A percentile compares a stretch with the other conserved stretches of the same genome.
These are phyloP conservation scores for Citrullus amarus DNA, from an alignment of 306 rosid species.

Conservation along the genomic window DNA sequence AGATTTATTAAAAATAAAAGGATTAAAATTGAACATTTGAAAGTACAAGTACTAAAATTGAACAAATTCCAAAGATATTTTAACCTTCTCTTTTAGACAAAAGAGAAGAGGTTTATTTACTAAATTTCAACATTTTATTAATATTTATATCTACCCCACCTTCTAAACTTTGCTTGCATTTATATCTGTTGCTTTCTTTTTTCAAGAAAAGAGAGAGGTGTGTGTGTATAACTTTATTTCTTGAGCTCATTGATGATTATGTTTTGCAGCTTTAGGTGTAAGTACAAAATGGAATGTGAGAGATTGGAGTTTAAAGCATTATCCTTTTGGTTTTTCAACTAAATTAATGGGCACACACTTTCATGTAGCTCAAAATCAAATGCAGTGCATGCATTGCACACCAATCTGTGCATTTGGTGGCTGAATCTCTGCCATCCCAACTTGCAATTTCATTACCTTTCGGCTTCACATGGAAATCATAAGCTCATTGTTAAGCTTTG, in stretches of 20 bases:
- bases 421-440: constrained; percentile 4
- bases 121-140: too few relatives aligned
- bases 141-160: too few relatives aligned
- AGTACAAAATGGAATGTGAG: neutral
- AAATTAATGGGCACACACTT: constrained; percentile 6
- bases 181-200: neutral
- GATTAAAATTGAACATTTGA: too few relatives aligned
- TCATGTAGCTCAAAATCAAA: neutral
- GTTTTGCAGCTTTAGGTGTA: neutral
- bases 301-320: neutral
- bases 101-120: too few relatives aligned
- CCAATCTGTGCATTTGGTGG: neutral
- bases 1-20: too few relatives aligned
- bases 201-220: neutral
- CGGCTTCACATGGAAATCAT: neutral
- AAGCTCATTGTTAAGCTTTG: neutral
- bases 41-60: too few relatives aligned
- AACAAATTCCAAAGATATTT: too few relatives aligned
- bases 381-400: neutral
- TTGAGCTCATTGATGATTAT: neutral
- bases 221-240: neutral
- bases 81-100: too few relatives aligned
- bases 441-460: neutral
- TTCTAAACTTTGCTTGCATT: too few relatives aligned
- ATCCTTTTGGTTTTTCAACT: neutral